Percentiles rank a stretch among this genome's conserved stretches.
phyloP scores from a whole-genome alignment of 352 stramenopile genomes.

The Globisporangium cylindrosporum region DNA sequence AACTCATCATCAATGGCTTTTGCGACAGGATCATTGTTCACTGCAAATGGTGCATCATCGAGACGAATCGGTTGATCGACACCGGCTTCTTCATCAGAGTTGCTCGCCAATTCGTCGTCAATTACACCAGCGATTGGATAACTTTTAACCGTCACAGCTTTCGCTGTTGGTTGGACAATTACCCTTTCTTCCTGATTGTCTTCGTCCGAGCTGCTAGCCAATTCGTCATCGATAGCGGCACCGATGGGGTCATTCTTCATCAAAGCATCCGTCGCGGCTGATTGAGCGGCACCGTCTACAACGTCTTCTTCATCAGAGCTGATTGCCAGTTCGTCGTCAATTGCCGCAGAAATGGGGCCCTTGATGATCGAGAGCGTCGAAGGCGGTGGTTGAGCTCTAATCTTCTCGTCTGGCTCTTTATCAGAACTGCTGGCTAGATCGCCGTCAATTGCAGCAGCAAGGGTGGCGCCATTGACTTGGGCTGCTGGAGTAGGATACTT shows the following conservation, averaged over 20 bases:
- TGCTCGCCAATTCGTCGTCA: constrained; percentile 33
- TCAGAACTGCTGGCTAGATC: constrained; percentile 28
- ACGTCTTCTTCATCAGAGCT: constrained; percentile 1
- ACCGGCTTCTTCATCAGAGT: constrained; percentile 23
- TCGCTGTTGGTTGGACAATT: neutral
- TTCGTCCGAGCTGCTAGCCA: constrained; percentile 15
- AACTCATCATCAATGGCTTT: neutral
- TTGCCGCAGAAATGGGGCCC: neutral
- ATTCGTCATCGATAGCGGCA: constrained; percentile 36
- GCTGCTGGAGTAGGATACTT: constrained; percentile 7
- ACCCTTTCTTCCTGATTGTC: neutral
- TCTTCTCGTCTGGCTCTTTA: constrained; percentile 18
- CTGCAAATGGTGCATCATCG: neutral
- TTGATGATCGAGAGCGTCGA: neutral
- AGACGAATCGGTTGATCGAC: neutral
- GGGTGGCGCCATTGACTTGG: constrained; percentile 10
- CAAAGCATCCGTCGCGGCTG: neutral
- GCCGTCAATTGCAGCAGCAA: constrained; percentile 34
- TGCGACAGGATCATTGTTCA: neutral
- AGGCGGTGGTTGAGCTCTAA: neutral
- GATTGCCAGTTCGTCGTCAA: neutral
- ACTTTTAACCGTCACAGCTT: neutral
- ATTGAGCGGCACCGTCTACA: too few relatives aligned
- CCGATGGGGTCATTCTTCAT: constrained; percentile 18
- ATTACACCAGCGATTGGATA: constrained; percentile 33